These are phyloP conservation scores for Torrubiellomyces zombiae DNA, from an alignment of 2,329 filamentous ascomycete species.

Conservation along the genomic window DNA sequence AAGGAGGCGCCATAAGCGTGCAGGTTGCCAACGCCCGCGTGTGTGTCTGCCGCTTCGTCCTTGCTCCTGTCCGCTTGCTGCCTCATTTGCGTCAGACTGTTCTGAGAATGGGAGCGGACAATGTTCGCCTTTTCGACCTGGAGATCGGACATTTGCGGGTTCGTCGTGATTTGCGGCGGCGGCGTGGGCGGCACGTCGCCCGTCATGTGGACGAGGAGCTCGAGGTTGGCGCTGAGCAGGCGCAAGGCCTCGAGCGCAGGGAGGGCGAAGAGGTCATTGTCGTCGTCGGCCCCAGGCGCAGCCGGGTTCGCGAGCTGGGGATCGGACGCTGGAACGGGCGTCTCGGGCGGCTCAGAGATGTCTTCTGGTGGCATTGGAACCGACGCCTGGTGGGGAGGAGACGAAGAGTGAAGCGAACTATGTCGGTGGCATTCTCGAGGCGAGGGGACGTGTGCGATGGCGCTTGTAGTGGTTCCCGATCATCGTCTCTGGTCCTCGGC, in stretches of 20 bases:
- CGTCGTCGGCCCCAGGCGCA: slow-evolving; percentile 11
- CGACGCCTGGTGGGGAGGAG: too few species aligned
- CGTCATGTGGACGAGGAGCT: slow-evolving; percentile 53
- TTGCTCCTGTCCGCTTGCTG: slow-evolving; percentile 20
- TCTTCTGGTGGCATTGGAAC: too few species aligned
- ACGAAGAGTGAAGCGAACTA: too few species aligned
- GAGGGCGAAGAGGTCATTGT: slow-evolving; percentile 57
- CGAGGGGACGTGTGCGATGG: too few species aligned
- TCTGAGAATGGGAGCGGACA: slow-evolving; percentile 39
- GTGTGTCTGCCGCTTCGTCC: slow-evolving; percentile 3
- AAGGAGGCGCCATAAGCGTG: slow-evolving; percentile 12
- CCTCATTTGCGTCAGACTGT: slow-evolving; percentile 29
- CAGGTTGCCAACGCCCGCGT: slow-evolving; percentile 4
- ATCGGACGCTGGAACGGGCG: slow-evolving; percentile 25
- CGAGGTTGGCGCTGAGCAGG: slow-evolving; percentile 56
- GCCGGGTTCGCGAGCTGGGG: slow-evolving; percentile 14
- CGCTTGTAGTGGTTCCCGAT: too few species aligned
- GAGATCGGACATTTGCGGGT: slow-evolving; percentile 50
- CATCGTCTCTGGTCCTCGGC: too few species aligned
- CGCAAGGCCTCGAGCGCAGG: slow-evolving; percentile 59
- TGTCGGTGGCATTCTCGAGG: too few species aligned
- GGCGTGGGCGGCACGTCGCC: slow-evolving; percentile 73
- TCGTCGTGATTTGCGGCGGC: slow-evolving; percentile 43
- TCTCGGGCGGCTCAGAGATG: slow-evolving; percentile 24
- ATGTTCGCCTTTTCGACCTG: slow-evolving; percentile 46